Base-by-base conservation (phyloP, 495 filamentous ascomycete species). In the Aspergillus bertholletiae region DNA sequence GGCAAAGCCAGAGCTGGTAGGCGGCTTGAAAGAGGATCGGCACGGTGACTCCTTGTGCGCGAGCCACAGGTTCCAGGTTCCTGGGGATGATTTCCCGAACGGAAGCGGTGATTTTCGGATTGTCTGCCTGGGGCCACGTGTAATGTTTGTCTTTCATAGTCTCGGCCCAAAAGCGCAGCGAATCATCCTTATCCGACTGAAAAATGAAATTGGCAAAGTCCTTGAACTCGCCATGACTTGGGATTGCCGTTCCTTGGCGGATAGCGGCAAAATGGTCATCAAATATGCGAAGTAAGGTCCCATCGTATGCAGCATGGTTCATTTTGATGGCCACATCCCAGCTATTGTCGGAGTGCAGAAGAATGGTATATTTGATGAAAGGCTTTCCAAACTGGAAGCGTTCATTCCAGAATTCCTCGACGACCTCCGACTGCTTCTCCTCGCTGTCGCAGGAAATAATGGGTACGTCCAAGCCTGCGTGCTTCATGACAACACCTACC, bases 1-100 rank as follows among this genome's bases (percentile, higher is more conserved):
- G 48, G 20, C 30, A 30, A 8, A 63, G 58, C 22, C 34, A 55
- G 17, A 63, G 27, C 7, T 54, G 43, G 37, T 51, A 61, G 24
- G 58, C 54, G 18, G 61, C 47, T 28, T 63, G 61, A 32, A 63
- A 63, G 30, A 63, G 24, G 24, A 63, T 63, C 7, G 61, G 50
- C 9, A 51, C 34, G 13, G 62, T 63, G 15, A 50, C 44, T 9
- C 55, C 55, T 22, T 30, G 20, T 21, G 15, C 18, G 2, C 49
- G 28, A 24, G 45, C 49, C 20, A 59, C 34, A 28, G 46, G 13
- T 28, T 46, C 46, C 12, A 57, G 21, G 39, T 53, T 57, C 17
- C 43, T 24, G 8, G 46, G 40, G 20, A 46, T 23, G 20, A 44
- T 30, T 17, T 40, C 23, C 26, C 46, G 39, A 28, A 32, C 7